Evolutionary conservation across 768 basidiomycete species (phyloP), one percentile per base, ranked within the genome.

Genomic region (Kwoniella heveanensis): DNA sequence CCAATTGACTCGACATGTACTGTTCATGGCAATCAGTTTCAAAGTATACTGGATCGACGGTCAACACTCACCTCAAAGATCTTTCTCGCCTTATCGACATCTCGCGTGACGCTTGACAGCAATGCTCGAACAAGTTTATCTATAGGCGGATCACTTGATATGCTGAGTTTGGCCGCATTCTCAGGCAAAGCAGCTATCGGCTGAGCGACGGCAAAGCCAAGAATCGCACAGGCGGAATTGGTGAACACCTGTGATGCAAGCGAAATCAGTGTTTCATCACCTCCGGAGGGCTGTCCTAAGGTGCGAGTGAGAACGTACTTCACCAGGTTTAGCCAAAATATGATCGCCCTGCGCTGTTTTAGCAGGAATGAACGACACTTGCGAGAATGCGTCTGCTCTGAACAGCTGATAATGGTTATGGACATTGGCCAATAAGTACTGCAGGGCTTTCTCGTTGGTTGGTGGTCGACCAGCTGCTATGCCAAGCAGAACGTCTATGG

Each of bases 371-470:
- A 90, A 99, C 0, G 88, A 82, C 9, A 89, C 73, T 25, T 86
- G 81, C 3, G 82, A 79, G 54, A 70, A 72, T 13, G 66, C 67
- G 25, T 72, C 29, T 5, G 73, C 51, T 36, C 65, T 29, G 60
- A 72, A 79, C 25, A 67, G 67, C 27, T 70, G 44, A 56, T 81
- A 94, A 60, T 85, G 84, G 0, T 81, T 83, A 8, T 82, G 75
- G 27, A 88, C 83, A 70, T 94, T 89, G 54, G 91, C 88, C 49
- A 94, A 80, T 30, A 97, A 83, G 80, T 95, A 98, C 60, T 87
- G 86, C 58, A 97, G 82, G 0, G 92, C 92, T 10, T 81, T 78
- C 5, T 82, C 71, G n/a, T 71, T 74, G 2, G 57, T 65, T 2
- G 72, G 72, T n/a, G 70, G n/a, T 30, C 57, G 65, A 26, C 84